Percentiles rank a stretch among this genome's conserved stretches.
These are phyloP conservation scores for Fusarium pseudoanthophilum DNA, from an alignment of 2,329 filamentous ascomycete species.

Conservation along the genomic window DNA sequence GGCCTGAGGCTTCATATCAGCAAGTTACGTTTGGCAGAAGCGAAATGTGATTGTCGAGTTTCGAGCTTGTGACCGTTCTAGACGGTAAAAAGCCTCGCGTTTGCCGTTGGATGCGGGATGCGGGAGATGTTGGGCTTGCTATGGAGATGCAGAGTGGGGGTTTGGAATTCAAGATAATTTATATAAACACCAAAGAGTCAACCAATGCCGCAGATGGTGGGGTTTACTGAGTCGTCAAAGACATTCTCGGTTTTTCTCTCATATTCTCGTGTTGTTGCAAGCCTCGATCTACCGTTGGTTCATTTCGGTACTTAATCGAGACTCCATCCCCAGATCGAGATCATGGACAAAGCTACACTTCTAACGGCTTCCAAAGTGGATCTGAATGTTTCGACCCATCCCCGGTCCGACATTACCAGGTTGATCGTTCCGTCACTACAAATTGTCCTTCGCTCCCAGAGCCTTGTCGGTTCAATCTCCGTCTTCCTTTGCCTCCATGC, in stretches of 20 bases:
- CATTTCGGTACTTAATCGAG: conserved; percentile 15
- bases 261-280: not conserved
- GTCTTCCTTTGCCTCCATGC: conserved; percentile 48
- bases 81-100: conserved; percentile 14
- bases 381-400: conserved; percentile 44
- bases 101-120: conserved; percentile 19
- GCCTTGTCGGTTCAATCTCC: conserved; percentile 46
- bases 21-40: conserved; percentile 31
- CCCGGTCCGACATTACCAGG: conserved; percentile 48
- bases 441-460: conserved; percentile 50
- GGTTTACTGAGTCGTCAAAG: not conserved
- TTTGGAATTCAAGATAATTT: not conserved
- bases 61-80: conserved; percentile 9
- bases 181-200: conserved; percentile 37
- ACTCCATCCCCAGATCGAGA: conserved; percentile 32
- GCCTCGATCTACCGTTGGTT: not conserved
- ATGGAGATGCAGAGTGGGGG: conserved; percentile 20
- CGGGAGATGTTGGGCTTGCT: not conserved
- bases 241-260: conserved; percentile 5
- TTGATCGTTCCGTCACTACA: conserved; percentile 50
- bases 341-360: conserved; percentile 52
- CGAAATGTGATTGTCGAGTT: conserved; percentile 30
- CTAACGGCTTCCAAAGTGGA: conserved; percentile 53
- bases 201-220: not conserved
- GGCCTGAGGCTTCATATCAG: conserved; percentile 15